Base-by-base conservation (phyloP, 768 basidiomycete species). In the Lenzites betulinus region DNA sequence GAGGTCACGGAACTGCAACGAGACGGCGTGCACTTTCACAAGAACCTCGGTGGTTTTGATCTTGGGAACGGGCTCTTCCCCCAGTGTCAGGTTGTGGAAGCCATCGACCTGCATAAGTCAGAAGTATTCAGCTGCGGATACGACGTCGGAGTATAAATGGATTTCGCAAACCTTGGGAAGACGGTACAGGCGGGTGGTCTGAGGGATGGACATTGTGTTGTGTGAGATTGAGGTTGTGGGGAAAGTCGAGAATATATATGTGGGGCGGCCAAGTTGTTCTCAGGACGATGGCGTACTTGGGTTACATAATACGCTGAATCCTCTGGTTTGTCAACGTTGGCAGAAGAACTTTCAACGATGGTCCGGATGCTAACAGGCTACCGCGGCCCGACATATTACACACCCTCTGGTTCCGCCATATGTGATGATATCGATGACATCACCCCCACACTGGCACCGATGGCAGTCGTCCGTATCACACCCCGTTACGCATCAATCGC, bases 21-120 rank as follows among this genome's bases (percentile, higher is more conserved):
- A 86, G 15, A 84, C 83, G 0, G 83, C 82, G 55, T 82, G 79
- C 11, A 82, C 74, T 65, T 81, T 83, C 63, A 87, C 79, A 23
- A 85, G 75, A 7, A 84, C 85, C 56, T 87, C 79, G 25, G 69
- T 75, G 1, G 80, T 69, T 51, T 75, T 78, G 1, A 77, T 79
- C 51, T 72, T 64, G 0, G 70, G 67, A 30, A 74, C 59, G 8
- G 69, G 54, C 16, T 55, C 62, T 41, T 71, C 62, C 39, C 62
- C 63, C 35, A 77, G 41, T 6, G 64, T 69, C 33, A 75, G 67
- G 50, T 74, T 73, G 35, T 69, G 66, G 58, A 71, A 52, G 56
- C 64, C 67, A 33, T 65, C 65, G 33, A 67, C 65, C 73, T 74
- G 42, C 20, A 28, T 35, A 25, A 33, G 28, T n/a, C n/a, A n/a